Base-by-base conservation (phyloP, 306 rosid genomes). In the Rubus parviflorus region DNA sequence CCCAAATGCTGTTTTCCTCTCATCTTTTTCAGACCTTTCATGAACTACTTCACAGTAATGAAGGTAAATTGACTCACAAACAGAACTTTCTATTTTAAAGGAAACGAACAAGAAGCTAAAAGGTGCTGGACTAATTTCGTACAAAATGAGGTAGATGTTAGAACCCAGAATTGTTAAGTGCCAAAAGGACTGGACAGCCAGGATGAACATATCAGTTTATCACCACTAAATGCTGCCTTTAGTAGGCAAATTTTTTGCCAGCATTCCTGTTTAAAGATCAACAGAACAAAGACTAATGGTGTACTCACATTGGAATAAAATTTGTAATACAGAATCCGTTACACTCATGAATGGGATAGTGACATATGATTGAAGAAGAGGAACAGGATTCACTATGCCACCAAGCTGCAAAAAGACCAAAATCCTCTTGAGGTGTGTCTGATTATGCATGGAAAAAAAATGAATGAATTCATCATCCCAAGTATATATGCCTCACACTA, bases 401-500 rank as follows among this genome's bases (percentile, higher is more conserved):
- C 23, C 47, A 64, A 8, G 30, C 30, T 25, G 30, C 30, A 25
- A 25, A 25, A 25, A 37, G 40, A 16, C 45, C 46, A 38, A 37
- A 11, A 61, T 30, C 19, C 20, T 60, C 41, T 30, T 23, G 30
- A 25, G 30, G 30, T 25, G n/a, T n/a, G 23, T 37, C 25, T 60
- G 4, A 13, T 14, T 12, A 30, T 63, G 68, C 43, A 60, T 60
- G 4, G 85, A 97, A 93, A 49, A n/a, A 93, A 95, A 79, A 87
- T 91, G 89, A 89, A 97, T 73, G 89, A 82, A 82, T 92, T 93
- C 17, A 90, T 89, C 70, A 97, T 97, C 86, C 91, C 64, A 60
- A 74, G 72, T 25, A 25, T 25, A 25, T 25, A 25, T 25, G 30
- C 30, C 30, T 25, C 30, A 25, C 30, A 25, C 30, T 25, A 25